Base-by-base conservation (phyloP, 2,329 filamentous ascomycete genomes). In the Alternaria consortialis region DNA sequence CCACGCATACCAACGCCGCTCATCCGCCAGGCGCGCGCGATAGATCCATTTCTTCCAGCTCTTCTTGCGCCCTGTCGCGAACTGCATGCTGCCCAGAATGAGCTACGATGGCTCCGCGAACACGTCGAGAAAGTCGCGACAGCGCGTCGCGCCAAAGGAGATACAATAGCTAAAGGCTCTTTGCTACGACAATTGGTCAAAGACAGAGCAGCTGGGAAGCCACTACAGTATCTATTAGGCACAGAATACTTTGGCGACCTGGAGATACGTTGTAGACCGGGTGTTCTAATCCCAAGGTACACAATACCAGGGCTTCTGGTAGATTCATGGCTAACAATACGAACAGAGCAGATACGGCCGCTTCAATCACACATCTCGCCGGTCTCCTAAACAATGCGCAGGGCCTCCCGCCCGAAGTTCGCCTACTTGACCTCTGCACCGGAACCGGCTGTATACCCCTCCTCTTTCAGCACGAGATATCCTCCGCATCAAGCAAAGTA, bases 361-460 rank as follows among this genome's bases (percentile, higher is more conserved):
- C 80, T 15, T 79, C 77, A 27, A 47, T 77, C 23, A 64, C 73
- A 46, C 62, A 73, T 52, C 56, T 83, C 7, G 74, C 69, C 4
- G 58, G 66, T 8, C 56, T 76, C 15, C 57, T 82, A 13, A 60
- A 66, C 20, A 51, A 65, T 40, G 70, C 69, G 23, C 50, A 56
- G 27, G 61, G 52, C 2, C 62, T 78, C 3, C 69, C 72, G 12
- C 17, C 58, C 27, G 68, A 68, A 15, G 69, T 96, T 12, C 85
- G 84, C 12, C 82, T 98, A 40, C 78, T 97, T 8, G 95, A 99
- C 77, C 83, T 97, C 31, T 98, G 95, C 78, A 94, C 93, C 0
- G 95, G 95, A 9, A 92, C 91, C 5, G 95, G 95, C 5, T 97
- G 94, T 79, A 97, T 98, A 64, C 86, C 93, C 0, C 85, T 98